phyloP scores from a whole-genome alignment of 2,329 filamentous ascomycete genomes.

The Hypoxylon sp. region DNA sequence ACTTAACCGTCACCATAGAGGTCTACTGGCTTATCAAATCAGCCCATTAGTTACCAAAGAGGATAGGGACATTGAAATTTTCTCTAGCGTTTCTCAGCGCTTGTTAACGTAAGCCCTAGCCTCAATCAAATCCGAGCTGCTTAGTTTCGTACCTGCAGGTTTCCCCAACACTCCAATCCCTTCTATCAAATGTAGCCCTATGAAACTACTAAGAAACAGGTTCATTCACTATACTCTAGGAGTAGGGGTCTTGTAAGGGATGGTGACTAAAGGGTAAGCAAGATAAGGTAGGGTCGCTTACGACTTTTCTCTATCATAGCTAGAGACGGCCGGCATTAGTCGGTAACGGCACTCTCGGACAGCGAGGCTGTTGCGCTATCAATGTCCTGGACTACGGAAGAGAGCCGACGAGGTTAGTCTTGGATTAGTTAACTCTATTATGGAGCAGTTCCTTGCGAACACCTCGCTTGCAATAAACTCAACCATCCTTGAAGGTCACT shows the following conservation, averaged over 20 bases:
- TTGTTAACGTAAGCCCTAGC: neutral
- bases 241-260: conserved; percentile 19
- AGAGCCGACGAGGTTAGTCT: conserved; percentile 25
- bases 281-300: conserved; percentile 10
- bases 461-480: conserved; percentile 13
- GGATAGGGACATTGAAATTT: neutral
- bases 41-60: neutral
- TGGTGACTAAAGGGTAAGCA: conserved; percentile 27
- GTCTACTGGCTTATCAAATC: neutral
- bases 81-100: neutral
- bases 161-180: neutral
- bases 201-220: conserved; percentile 1
- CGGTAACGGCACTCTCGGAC: conserved; percentile 32
- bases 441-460: conserved; percentile 14
- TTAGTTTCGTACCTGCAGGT: neutral
- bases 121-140: neutral
- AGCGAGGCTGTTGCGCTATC: conserved; percentile 15
- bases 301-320: conserved; percentile 22
- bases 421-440: conserved; percentile 22
- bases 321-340: neutral
- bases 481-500: conserved; percentile 14
- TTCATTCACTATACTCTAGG: neutral
- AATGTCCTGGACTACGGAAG: conserved; percentile 15
- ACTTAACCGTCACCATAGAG: neutral
- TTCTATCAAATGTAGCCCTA: neutral